These are phyloP conservation scores for Plasmopara halstedii DNA, from an alignment of 352 stramenopile species.

Conservation along the genomic window DNA sequence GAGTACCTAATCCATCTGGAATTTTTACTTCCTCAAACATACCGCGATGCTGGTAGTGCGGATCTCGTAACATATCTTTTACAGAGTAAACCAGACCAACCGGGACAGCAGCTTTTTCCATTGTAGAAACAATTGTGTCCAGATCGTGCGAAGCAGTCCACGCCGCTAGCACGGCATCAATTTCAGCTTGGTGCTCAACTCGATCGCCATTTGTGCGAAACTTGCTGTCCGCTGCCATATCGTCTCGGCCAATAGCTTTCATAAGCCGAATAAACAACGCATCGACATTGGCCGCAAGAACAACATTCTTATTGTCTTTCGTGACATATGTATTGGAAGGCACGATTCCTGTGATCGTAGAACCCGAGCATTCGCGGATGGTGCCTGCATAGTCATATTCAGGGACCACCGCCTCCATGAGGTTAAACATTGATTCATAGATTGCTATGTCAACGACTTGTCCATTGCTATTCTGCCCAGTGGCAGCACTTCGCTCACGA, in stretches of 20 bases:
- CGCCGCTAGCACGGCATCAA: conserved; percentile 44
- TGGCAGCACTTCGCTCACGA: conserved; percentile 35
- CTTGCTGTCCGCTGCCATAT: conserved; percentile 49
- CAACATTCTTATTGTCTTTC: conserved; percentile 75
- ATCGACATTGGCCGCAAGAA: conserved; percentile 82
- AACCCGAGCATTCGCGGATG: conserved; percentile 77
- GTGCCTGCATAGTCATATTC: conserved; percentile 79
- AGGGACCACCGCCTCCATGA: conserved; percentile 78
- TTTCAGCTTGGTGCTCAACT: conserved; percentile 48
- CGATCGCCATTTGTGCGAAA: conserved; percentile 64
- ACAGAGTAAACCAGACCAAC: conserved; percentile 76
- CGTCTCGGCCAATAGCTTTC: conserved; percentile 50
- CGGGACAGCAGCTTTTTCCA: conserved; percentile 49
- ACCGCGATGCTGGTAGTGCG: conserved; percentile 57
- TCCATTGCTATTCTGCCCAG: conserved; percentile 21
- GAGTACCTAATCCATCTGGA: conserved; percentile 16
- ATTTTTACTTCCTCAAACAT: conserved; percentile 77
- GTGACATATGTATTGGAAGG: conserved; percentile 83
- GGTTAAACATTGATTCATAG: conserved; percentile 84
- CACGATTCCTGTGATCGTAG: conserved; percentile 84
- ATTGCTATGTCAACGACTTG: conserved; percentile 84
- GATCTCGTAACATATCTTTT: conserved; percentile 67
- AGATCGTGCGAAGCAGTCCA: conserved; percentile 50
- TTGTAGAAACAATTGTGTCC: conserved; percentile 38
- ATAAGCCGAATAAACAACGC: conserved; percentile 77